Percentiles rank a stretch among this genome's conserved stretches.
Conservation (phyloP, 192 early-diverging fungal species). For the Backusella parvicylindrica region DNA sequence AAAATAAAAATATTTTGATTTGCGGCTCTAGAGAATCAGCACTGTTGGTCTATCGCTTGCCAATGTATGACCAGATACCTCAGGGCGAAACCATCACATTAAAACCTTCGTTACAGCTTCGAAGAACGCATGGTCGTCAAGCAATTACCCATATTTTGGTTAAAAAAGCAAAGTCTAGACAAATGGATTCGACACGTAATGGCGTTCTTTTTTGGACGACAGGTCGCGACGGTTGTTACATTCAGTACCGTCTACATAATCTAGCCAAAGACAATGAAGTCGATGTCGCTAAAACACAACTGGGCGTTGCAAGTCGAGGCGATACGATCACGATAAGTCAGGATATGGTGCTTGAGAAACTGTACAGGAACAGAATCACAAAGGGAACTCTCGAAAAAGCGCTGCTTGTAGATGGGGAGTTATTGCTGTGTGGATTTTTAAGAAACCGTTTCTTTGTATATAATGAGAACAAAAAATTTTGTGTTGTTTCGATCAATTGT, state of each 20-base stretch:
- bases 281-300: not conserved
- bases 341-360: constrained; percentile 43
- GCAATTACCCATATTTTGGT: constrained; percentile 43
- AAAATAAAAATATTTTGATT: constrained; percentile 28
- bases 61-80: not conserved
- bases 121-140: constrained; percentile 47
- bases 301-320: not conserved
- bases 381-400: constrained; percentile 73
- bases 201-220: constrained; percentile 50
- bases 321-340: not conserved
- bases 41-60: constrained; percentile 34
- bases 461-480: constrained; percentile 63
- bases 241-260: constrained; percentile 39
- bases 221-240: constrained; percentile 65
- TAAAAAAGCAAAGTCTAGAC: not conserved
- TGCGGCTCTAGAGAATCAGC: constrained; percentile 44
- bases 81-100: not conserved
- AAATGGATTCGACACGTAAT: not conserved
- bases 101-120: constrained; percentile 32
- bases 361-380: constrained; percentile 64
- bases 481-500: constrained; percentile 66
- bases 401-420: constrained; percentile 42
- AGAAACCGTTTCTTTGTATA: constrained; percentile 67
- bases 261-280: not conserved
- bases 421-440: constrained; percentile 68